Evolutionary conservation across 1,284 basidiomycete species (phyloP).

Genomic region (Exobasidium cylindrosporum): DNA sequence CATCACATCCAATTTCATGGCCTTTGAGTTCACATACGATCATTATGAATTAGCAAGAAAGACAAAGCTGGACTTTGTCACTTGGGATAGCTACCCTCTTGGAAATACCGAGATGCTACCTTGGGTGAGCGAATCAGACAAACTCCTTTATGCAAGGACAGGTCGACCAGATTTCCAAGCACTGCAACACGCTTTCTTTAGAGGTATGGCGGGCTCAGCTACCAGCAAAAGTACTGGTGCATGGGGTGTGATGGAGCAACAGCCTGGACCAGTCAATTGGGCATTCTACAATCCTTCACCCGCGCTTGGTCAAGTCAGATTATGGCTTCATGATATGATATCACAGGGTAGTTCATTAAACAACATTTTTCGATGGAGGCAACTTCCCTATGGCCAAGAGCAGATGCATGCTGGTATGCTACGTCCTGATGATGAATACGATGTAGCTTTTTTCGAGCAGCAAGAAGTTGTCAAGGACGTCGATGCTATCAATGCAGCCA

Average conservation of each 20-base stretch:
- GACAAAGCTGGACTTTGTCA: constrained; percentile 27
- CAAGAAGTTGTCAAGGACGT: constrained; percentile 29
- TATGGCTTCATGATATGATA: constrained; percentile 38
- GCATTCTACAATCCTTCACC: constrained; percentile 25
- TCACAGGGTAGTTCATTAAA: constrained; percentile 29
- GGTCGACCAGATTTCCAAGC: constrained; percentile 32
- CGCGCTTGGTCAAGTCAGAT: constrained; percentile 26
- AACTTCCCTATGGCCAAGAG: constrained; percentile 35
- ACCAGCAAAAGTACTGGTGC: constrained; percentile 27
- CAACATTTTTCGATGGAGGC: constrained; percentile 36
- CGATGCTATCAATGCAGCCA: not conserved
- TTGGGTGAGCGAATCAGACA: constrained; percentile 27
- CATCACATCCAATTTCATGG: constrained; percentile 40
- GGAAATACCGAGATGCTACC: constrained; percentile 29
- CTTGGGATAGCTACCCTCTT: constrained; percentile 30
- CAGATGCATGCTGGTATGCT: constrained; percentile 39
- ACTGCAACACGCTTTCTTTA: constrained; percentile 28
- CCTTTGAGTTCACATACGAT: constrained; percentile 30
- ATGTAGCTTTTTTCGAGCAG: constrained; percentile 31
- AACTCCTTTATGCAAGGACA: constrained; percentile 27
- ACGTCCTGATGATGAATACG: constrained; percentile 31
- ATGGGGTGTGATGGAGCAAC: constrained; percentile 35
- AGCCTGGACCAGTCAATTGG: constrained; percentile 35
- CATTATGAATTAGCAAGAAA: constrained; percentile 28
- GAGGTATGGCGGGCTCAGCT: constrained; percentile 28